phyloP scores from a whole-genome alignment of 805 yeast species.

The Starmera dryadoides region DNA sequence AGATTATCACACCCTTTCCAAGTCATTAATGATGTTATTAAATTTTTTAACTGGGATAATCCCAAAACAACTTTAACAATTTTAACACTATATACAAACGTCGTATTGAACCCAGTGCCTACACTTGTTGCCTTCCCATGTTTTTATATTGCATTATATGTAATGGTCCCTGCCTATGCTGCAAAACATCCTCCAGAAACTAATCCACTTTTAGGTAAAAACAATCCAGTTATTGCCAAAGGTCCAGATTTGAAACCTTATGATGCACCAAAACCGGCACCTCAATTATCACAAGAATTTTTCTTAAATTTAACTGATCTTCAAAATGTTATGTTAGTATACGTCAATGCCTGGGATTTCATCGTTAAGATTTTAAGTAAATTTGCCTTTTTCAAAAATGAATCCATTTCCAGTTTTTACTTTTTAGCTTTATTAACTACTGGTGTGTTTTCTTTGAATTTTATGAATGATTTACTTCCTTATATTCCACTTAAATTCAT shows the following conservation, averaged over 20 bases:
- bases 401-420: constrained; percentile 45
- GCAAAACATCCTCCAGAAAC: constrained; percentile 57
- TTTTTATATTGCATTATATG: constrained; percentile 40
- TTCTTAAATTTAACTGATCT: constrained; percentile 72
- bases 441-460: constrained; percentile 22
- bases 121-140: constrained; percentile 47
- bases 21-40: constrained; percentile 47
- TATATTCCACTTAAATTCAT: constrained; percentile 30
- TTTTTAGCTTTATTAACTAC: constrained; percentile 33
- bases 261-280: constrained; percentile 59
- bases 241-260: constrained; percentile 45
- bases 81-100: constrained; percentile 39
- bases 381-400: constrained; percentile 60
- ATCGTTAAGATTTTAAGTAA: constrained; percentile 39
- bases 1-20: constrained; percentile 57
- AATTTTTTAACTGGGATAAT: constrained; percentile 56
- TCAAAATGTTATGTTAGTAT: constrained; percentile 71
- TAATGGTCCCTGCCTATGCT: constrained; percentile 63
- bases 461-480: constrained; percentile 19
- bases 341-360: constrained; percentile 56
- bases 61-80: constrained; percentile 56
- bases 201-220: constrained; percentile 19
- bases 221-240: constrained; percentile 38
- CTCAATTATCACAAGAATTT: constrained; percentile 75
- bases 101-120: constrained; percentile 54